phyloP scores from a whole-genome alignment of 2,329 filamentous ascomycete genomes.

The Trichoderma sp. region DNA sequence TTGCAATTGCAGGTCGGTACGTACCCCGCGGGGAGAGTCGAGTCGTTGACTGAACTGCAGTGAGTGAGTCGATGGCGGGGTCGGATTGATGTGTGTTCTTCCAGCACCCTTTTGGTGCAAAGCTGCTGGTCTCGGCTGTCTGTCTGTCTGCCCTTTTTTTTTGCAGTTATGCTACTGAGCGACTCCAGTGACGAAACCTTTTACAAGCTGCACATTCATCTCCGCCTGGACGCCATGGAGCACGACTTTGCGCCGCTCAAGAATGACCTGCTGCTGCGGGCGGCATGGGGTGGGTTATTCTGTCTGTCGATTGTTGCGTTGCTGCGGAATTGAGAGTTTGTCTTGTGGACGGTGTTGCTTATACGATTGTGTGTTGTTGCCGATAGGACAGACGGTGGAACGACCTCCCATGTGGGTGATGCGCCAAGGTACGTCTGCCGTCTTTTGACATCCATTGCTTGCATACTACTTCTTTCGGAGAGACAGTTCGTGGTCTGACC shows the following conservation, averaged over 20 bases:
- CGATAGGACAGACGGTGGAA: slow-evolving; percentile 80
- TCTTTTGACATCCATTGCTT: too few species aligned
- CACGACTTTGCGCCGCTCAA: slow-evolving; percentile 79
- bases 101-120: background rate
- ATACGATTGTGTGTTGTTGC: slow-evolving; percentile 28
- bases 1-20: background rate
- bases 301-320: background rate
- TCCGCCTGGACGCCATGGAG: slow-evolving; percentile 53
- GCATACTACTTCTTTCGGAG: too few species aligned
- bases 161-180: background rate
- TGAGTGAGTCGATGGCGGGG: background rate
- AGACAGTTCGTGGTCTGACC: background rate
- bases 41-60: too few species aligned
- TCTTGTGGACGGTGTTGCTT: background rate
- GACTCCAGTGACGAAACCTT: background rate
- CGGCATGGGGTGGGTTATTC: slow-evolving; percentile 72
- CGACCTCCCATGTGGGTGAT: slow-evolving; percentile 98
- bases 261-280: slow-evolving; percentile 89
- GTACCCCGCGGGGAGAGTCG: too few species aligned
- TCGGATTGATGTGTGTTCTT: too few species aligned
- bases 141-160: background rate
- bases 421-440: slow-evolving; percentile 74
- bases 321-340: slow-evolving; percentile 30
- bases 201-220: slow-evolving; percentile 1
- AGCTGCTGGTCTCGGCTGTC: background rate